These are phyloP conservation scores for Auricularia auricula-judae DNA, from an alignment of 768 basidiomycete species.

Conservation along the genomic window DNA sequence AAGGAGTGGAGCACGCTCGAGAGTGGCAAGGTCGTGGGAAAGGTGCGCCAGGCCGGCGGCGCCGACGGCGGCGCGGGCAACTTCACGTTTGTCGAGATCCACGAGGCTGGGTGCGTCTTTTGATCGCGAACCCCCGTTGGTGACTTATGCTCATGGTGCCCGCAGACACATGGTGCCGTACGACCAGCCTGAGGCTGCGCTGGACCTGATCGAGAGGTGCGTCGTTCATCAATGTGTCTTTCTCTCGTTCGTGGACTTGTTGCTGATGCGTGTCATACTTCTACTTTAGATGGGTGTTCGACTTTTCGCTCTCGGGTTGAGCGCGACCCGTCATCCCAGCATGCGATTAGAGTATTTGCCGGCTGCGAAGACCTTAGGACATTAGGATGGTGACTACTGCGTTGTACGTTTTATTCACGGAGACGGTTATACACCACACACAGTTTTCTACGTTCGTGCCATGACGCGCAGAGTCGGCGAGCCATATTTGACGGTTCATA, in stretches of 20 bases:
- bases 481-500: too few relatives aligned
- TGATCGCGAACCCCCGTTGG: background rate
- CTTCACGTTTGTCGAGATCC: constrained; percentile 67
- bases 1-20: constrained; percentile 46
- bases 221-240: background rate
- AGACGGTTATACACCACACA: too few relatives aligned
- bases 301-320: background rate
- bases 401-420: too few relatives aligned
- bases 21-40: constrained; percentile 49
- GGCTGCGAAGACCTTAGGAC: too few relatives aligned
- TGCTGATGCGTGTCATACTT: background rate
- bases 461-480: too few relatives aligned
- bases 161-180: constrained; percentile 79
- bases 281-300: background rate
- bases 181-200: constrained; percentile 80
- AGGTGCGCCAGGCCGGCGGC: constrained; percentile 60
- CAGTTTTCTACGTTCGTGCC: too few relatives aligned
- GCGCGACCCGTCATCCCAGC: background rate
- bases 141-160: constrained; percentile 1
- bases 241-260: background rate
- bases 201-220: constrained; percentile 25
- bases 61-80: constrained; percentile 54
- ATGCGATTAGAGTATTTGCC: too few relatives aligned
- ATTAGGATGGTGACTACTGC: too few relatives aligned
- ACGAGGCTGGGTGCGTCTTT: constrained; percentile 63